Base-by-base conservation (phyloP, 768 basidiomycete species). In the Strobilomyces echinocephalus region DNA sequence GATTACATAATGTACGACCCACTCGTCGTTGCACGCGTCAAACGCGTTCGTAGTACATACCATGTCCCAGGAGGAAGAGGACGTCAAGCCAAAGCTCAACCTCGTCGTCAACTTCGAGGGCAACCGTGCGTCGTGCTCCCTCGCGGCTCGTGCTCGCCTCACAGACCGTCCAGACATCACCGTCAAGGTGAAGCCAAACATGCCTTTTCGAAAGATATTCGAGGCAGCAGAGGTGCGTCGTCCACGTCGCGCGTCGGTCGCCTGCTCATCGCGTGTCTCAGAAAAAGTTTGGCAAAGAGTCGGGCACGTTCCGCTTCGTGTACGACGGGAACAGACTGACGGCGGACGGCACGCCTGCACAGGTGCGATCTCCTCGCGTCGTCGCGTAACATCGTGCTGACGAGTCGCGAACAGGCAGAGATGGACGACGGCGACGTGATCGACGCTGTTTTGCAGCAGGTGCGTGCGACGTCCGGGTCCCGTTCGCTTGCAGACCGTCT, bases 51-150 rank as follows among this genome's bases (percentile, higher is more conserved):
- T 12, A 8, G 12, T 39, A 7, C 46, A 18, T 30, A 45, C 35
- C 55, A 70, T 69, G 68, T 65, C 65, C 2, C 65, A 66, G 41
- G 68, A 61, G 40, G 81, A 72, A 7, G 85, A 64, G 26, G 63
- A 88, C 52, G 79, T 82, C 24, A 88, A 87, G 66, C 85, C 86
- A 15, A 88, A 88, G 60, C 72, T 88, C 44, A 84, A 81, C 65
- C 67, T 88, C n/a, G 70, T 72, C 49, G 73, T 88, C 59, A 65
- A 68, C 34, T 81, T 76, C 54, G 83, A 85, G 52, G 80, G 79
- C 15, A 69, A 71, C 50, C 73, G 85, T 87, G 39, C 59, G 78
- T 61, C 42, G 15, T 1, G 10, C 2, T 7, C 18, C 8, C 2
- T 18, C 41, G 53, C 26, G 20, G 1, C 39, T 4, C 34, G 16